These are phyloP conservation scores for Diplodia sapinea DNA, from an alignment of 2,329 filamentous ascomycete genomes.

Conservation along the genomic window DNA sequence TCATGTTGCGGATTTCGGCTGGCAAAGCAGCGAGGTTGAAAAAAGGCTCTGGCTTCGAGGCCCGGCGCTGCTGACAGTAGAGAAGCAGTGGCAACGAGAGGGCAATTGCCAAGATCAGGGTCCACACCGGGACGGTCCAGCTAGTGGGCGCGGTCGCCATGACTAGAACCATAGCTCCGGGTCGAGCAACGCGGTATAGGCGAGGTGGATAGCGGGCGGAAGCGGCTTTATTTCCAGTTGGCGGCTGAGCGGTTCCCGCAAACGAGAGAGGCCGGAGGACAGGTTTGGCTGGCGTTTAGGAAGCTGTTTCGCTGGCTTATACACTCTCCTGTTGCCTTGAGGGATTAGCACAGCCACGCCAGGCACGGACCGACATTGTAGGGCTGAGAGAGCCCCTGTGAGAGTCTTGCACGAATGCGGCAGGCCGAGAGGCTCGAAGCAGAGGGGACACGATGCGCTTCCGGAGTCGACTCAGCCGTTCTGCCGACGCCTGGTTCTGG, in stretches of 20 bases:
- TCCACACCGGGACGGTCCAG: slow-evolving; percentile 21
- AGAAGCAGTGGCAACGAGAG: slow-evolving; percentile 31
- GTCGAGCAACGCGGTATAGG: not conserved
- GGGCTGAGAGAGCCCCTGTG: slow-evolving; percentile 23
- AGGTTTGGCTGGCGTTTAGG: not conserved
- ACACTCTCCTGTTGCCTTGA: slow-evolving; percentile 23
- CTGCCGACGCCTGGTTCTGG: not conserved
- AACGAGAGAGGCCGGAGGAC: not conserved
- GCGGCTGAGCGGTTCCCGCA: not conserved
- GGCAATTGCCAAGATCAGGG: slow-evolving; percentile 19
- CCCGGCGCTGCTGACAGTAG: slow-evolving; percentile 4
- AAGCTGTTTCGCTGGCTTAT: slow-evolving; percentile 17
- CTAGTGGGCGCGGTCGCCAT: slow-evolving; percentile 3
- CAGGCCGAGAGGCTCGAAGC: not conserved
- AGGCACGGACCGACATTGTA: slow-evolving; percentile 22
- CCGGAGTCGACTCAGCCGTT: not conserved
- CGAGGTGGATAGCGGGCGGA: not conserved
- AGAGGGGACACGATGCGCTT: not conserved
- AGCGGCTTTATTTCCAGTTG: not conserved
- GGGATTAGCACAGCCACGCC: slow-evolving; percentile 27
- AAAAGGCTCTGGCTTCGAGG: slow-evolving; percentile 21
- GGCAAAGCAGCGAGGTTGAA: slow-evolving; percentile 32
- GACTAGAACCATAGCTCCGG: slow-evolving; percentile 1
- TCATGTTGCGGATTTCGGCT: slow-evolving; percentile 32
- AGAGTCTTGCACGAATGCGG: not conserved